Base-by-base conservation (phyloP, 1,139 yeast genomes). In the Eremothecium cymbalariae region DNA sequence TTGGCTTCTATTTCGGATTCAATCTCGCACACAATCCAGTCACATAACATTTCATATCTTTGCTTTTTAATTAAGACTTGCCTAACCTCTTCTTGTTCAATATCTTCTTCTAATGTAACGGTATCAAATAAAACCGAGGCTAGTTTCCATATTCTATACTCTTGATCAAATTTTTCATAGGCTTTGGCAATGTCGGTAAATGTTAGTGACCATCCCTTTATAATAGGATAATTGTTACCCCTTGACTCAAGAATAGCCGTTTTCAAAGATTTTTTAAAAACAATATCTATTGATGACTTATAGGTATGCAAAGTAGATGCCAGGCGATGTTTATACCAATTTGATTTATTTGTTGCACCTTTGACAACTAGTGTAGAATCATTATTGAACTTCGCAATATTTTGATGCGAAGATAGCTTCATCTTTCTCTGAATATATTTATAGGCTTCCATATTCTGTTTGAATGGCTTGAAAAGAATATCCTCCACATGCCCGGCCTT, bases 61-160 rank as follows among this genome's bases (percentile, higher is more conserved):
- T 60, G 57, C 31, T 62, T 51, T 34, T 67, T 68, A 12, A 60
- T 39, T 28, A 68, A 46, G 33, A 55, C 53, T 3, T 40, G 53
- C 31, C 48, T 54, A 7, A 55, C 54, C 0, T 44, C 47, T 8
- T 53, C 46, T 27, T 63, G 58, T 2, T 52, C 49, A 2, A 53
- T 41, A 2, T 57, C 57, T 7, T 55, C 48, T 2, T 48, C 24
- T 8, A 50, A 33, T 2, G 32, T 31, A 14, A 47, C 37, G 2
- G 45, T 60, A 48, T 80, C 90, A 54, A 77, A 78, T 25, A 81
- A 57, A 14, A 74, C 64, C 0, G 80, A 70, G 0, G 77, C 68
- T 27, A 81, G 59, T 16, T 63, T 63, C 72, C 84, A 74, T 3
- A 62, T 43, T 4, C 44, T 40, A 32, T 45, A 52, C 21, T 59